Conservation (phyloP, 306 rosid species). For the Comarum palustre region DNA sequence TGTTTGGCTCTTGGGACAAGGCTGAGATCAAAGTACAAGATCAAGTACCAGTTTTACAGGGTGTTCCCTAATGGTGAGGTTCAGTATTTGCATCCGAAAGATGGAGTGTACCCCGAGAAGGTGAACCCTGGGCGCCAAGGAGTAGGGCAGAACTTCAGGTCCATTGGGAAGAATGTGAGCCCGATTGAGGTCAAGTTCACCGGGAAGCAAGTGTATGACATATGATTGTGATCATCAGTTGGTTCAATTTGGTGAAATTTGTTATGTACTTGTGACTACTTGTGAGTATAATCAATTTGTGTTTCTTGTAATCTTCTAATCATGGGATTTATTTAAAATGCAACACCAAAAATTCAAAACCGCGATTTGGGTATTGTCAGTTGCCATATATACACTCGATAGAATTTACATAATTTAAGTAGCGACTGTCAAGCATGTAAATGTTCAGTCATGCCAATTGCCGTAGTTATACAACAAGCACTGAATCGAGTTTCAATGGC, state of each 20-base stretch:
- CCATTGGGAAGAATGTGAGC: conserved; percentile 84
- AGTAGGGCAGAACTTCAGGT: conserved; percentile 79
- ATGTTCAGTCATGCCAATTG: too few relatives aligned
- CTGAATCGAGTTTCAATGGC: too few relatives aligned
- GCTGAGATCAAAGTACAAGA: conserved; percentile 92
- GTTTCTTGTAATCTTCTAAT: conserved; percentile 21
- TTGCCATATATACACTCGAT: background rate
- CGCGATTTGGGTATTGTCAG: conserved; percentile 4
- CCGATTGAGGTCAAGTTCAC: conserved; percentile 97
- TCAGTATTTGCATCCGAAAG: conserved; percentile 94
- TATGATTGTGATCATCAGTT: conserved; percentile 49
- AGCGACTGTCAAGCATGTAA: background rate
- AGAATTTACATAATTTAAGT: background rate
- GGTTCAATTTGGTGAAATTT: conserved; percentile 5
- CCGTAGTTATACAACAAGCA: background rate
- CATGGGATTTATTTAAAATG: conserved; percentile 5
- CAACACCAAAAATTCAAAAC: background rate
- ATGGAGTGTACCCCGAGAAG: conserved; percentile 98
- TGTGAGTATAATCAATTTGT: conserved; percentile 3
- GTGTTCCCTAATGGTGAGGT: conserved; percentile 97
- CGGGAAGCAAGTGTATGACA: conserved; percentile 79
- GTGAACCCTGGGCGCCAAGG: conserved; percentile 93
- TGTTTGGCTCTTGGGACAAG: conserved; percentile 95
- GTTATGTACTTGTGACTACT: background rate
- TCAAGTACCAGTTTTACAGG: conserved; percentile 93